phyloP scores from a whole-genome alignment of 768 basidiomycete genomes.

The Termitomyces titanicus region DNA sequence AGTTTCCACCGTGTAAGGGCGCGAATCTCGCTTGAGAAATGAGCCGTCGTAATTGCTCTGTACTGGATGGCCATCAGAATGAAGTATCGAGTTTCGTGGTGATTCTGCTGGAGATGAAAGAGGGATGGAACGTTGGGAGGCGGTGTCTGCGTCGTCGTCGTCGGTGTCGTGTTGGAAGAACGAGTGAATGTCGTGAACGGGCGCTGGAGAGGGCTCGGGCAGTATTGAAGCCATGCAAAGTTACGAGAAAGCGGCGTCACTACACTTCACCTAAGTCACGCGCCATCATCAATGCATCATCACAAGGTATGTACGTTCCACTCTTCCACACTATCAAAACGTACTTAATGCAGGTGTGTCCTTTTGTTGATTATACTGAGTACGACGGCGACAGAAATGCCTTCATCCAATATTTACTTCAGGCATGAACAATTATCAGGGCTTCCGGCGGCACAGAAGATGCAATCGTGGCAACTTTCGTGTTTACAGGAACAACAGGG shows the following conservation, averaged over 20 bases:
- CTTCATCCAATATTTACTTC: too few species aligned
- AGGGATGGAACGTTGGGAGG: conserved; percentile 75
- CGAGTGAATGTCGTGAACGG: conserved; percentile 23
- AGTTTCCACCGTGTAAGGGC: conserved; percentile 46
- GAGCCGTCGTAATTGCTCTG: conserved; percentile 17
- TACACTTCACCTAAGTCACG: not conserved
- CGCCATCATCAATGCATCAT: not conserved
- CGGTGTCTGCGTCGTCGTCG: conserved; percentile 68
- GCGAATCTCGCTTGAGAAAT: conserved; percentile 38
- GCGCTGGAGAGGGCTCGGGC: conserved; percentile 29
- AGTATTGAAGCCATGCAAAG: conserved; percentile 23
- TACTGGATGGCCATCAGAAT: conserved; percentile 11
- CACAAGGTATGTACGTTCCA: too few species aligned
- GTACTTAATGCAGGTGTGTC: too few species aligned
- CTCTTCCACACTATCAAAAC: too few species aligned
- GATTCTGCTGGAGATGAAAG: conserved; percentile 65
- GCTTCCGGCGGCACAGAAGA: too few species aligned
- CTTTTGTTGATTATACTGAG: too few species aligned
- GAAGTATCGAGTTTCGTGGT: conserved; percentile 34
- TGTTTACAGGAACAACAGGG: too few species aligned
- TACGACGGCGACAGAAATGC: too few species aligned
- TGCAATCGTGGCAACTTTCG: too few species aligned
- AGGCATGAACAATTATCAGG: too few species aligned
- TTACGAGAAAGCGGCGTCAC: not conserved
- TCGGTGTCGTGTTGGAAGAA: conserved; percentile 29